Base-by-base conservation (phyloP, 2,329 filamentous ascomycete species). In the Penicillium sp. region DNA sequence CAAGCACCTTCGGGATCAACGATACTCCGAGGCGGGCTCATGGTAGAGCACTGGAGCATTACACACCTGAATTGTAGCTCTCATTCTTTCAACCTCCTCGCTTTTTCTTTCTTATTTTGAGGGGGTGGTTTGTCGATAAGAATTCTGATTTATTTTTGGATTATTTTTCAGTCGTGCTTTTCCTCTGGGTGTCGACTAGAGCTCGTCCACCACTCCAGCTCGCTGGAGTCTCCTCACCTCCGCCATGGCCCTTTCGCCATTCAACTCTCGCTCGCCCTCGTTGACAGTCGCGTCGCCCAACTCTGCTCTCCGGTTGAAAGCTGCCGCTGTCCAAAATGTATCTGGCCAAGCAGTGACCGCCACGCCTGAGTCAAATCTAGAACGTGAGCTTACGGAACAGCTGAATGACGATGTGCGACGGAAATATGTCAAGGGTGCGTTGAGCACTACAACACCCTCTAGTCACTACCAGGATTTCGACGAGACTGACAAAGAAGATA, bases 391-490 rank as follows among this genome's bases (percentile, higher is more conserved):
- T 55, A 78, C 90, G n/a, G 90, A 94, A 76, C 88, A 91, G 73
- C 83, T 93, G 75, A 94, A 94, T 72, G 88, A 91, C 59, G 86
- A 90, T 53, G 90, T 92, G 71, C 92, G 92, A 76, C 84, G 86
- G 67, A 96, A 95, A 82, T 99, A 96, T 75, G 86, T 95, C 66
- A 96, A 96, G 81, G 91, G 90, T 89, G 73, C 35, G 74, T 63
- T 35, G 43, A 51, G 34, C 2, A 41, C 14, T 14, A 31, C 47
- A n/a, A 12, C 31, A 37, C 28, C 49, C 7, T 31, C 12, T 12
- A 31, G 12, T n/a, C 11, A 22, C 14, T 14, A 3, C 4, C 5
- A 22, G 15, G 12, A 3, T 31, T 11, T 17, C 0, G 3, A 12
- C 4, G 22, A 42, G 15, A 34, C 38, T 45, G n/a, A 55, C 31